Percentiles rank a stretch among this genome's conserved stretches.
Evolutionary conservation across 306 rosid species (phyloP).

Genomic region (Castanea crenata): DNA sequence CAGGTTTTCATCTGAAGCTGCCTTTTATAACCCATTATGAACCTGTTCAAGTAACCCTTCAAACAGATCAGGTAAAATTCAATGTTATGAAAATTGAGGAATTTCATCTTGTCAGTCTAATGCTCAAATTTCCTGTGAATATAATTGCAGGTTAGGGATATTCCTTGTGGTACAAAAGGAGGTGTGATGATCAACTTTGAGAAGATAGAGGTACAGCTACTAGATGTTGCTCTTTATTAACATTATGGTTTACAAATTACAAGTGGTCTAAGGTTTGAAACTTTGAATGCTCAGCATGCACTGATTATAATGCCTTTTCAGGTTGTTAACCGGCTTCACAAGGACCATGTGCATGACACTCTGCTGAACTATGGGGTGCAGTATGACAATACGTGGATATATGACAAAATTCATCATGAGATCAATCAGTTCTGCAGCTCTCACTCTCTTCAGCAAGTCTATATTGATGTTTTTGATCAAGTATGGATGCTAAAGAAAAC

Average conservation of each 20-base stretch:
- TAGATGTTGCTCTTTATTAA: not conserved
- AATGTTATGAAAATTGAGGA: not conserved
- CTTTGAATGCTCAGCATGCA: not conserved
- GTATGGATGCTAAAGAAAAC: slow-evolving; percentile 24
- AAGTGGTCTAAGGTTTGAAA: not conserved
- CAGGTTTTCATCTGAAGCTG: slow-evolving; percentile 88
- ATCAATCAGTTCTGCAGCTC: slow-evolving; percentile 95
- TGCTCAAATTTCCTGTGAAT: not conserved
- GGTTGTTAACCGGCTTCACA: slow-evolving; percentile 85
- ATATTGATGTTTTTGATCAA: slow-evolving; percentile 95
- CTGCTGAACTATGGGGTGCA: slow-evolving; percentile 80
- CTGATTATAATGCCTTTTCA: slow-evolving; percentile 26
- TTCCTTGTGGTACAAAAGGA: slow-evolving; percentile 96
- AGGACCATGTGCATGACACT: slow-evolving; percentile 74
- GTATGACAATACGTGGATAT: slow-evolving; percentile 91
- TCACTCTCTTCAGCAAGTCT: slow-evolving; percentile 82
- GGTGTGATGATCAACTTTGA: slow-evolving; percentile 88
- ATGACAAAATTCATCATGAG: slow-evolving; percentile 95
- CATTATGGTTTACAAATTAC: not conserved
- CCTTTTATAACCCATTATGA: slow-evolving; percentile 83
- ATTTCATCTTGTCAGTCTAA: slow-evolving; percentile 11
- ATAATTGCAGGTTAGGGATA: slow-evolving; percentile 70
- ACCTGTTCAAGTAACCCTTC: slow-evolving; percentile 91
- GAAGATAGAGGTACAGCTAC: slow-evolving; percentile 72
- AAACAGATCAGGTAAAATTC: slow-evolving; percentile 65